Evolutionary conservation across 1,284 basidiomycete species (phyloP).

Genomic region (Cutaneotrichosporon daszewskae): DNA sequence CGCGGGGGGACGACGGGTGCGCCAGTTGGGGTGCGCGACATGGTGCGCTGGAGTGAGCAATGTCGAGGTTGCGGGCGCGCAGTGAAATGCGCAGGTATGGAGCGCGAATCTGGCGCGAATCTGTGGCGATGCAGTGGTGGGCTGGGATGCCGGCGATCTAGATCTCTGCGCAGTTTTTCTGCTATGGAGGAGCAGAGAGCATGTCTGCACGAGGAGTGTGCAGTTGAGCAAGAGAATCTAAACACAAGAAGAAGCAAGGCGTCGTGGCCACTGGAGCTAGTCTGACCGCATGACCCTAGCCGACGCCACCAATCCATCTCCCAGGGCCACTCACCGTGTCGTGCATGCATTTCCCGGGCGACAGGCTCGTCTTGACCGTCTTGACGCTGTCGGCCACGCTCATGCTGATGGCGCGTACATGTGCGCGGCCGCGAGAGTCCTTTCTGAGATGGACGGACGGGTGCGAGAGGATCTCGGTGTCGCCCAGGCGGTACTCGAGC

Average conservation of each 20-base stretch:
- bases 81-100: neutral
- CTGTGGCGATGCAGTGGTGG: no score
- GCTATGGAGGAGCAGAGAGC: no score
- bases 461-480: neutral
- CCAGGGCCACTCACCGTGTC: neutral
- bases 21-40: neutral
- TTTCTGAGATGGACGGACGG: constrained; percentile 1
- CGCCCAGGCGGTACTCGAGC: constrained; percentile 1
- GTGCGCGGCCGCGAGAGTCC: neutral
- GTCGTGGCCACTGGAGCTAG: no score
- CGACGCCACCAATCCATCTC: no score
- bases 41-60: neutral
- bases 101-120: neutral
- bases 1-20: constrained; percentile 12
- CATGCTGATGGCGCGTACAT: neutral
- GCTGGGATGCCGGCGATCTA: no score
- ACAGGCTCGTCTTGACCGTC: neutral
- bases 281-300: no score
- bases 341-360: no score
- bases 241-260: no score
- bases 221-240: no score
- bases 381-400: neutral
- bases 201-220: no score
- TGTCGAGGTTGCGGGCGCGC: neutral
- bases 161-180: no score